Evolutionary conservation across 2,329 filamentous ascomycete genomes (phyloP), one percentile per base, ranked within the genome.

Genomic region (Talaromyces pinophilus): DNA sequence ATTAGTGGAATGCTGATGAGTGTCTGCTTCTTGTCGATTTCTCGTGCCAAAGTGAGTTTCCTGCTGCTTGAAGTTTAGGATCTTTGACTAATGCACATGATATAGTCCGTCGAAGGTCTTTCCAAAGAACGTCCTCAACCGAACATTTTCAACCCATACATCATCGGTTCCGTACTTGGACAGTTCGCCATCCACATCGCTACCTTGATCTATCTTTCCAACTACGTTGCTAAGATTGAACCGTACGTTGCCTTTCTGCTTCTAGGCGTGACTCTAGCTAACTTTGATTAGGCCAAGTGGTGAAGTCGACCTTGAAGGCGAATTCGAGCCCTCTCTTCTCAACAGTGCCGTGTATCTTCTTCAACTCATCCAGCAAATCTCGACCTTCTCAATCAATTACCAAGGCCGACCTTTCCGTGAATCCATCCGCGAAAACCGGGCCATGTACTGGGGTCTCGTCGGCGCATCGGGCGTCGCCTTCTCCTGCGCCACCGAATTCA

Each of bases 1-100:
- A 98, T 99, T 74, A 97, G 93, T 72, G 95, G 95, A 72, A 98
- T 99, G 92, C 89, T 99, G 78, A 98, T 99, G 95, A 97, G 93
- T 73, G 95, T 99, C 61, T 99, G 95, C 82, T 99, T 99, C 86
- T 83, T 99, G 74, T 97, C 93, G 68, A 97, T 99, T 74, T 98
- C 95, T n/a, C 90, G 95, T 67, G 95, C 95, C 46, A 95, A 93
- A 83, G 86, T 87, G 81, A 70, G 80, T 70, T 22, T 48, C 40
- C 30, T 33, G 8, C 13, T 19, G 19, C 17, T n/a, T 48, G 19
- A n/a, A n/a, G 28, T 28, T 35, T 60, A 4, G n/a, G 13, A 62
- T 22, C 2, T 13, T 22, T 22, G 28, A n/a, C 67, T 72, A 67
- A 73, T 60, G 15, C 54, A 33, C 52, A 64, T 54, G 2, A 28